Evolutionary conservation across 164 flowering plant species (phyloP).

Genomic region (Magnolia kwangsiensis): DNA sequence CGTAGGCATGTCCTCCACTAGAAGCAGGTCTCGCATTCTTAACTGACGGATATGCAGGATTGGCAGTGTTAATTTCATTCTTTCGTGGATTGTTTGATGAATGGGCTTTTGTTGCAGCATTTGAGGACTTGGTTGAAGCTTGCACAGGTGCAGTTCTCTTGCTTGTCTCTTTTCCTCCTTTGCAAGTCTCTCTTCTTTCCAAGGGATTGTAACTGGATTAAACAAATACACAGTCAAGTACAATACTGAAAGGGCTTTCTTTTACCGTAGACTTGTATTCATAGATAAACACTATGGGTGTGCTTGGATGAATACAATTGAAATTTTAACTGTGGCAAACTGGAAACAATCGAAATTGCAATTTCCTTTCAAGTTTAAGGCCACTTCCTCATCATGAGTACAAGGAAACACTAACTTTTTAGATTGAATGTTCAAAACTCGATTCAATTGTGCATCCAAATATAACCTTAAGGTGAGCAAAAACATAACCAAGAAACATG

Average conservation of each 20-base stretch:
- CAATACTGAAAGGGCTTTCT: neutral
- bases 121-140: conserved; percentile 42
- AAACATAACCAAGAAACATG: no score
- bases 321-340: no score
- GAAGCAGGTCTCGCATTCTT: conserved; percentile 57
- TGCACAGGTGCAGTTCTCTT: conserved; percentile 54
- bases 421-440: no score
- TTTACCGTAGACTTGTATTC: no score
- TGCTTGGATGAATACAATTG: no score
- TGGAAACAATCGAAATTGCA: no score
- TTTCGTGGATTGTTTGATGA: conserved; percentile 46
- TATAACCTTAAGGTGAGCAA: no score
- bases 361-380: no score
- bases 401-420: no score
- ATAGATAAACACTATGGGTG: no score
- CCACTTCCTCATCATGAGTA: no score
- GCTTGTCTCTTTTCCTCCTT: conserved; percentile 75
- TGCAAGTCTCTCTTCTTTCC: conserved; percentile 81
- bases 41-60: conserved; percentile 32
- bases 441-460: no score
- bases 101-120: conserved; percentile 47
- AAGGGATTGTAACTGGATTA: conserved; percentile 69
- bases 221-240: conserved; percentile 2
- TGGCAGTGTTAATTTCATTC: conserved; percentile 38
- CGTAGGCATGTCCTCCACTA: conserved; percentile 54